These are phyloP conservation scores for Dryadomyces sulphureus DNA, from an alignment of 2,329 filamentous ascomycete species.

Conservation along the genomic window DNA sequence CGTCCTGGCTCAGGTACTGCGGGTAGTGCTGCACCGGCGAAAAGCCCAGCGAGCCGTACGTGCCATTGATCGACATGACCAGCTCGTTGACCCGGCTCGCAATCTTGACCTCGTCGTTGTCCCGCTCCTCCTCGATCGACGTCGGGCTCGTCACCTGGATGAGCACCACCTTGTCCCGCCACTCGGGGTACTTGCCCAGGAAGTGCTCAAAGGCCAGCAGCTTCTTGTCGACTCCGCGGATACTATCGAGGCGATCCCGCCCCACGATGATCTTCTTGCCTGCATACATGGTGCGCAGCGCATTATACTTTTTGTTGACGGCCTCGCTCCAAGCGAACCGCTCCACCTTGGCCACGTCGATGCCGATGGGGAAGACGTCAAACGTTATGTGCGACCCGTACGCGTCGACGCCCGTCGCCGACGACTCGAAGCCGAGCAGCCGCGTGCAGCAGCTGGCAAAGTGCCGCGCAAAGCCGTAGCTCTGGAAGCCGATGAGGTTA, in stretches of 20 bases:
- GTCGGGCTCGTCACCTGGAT: conserved; percentile 91
- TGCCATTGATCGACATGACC: conserved; percentile 81
- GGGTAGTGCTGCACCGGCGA: conserved; percentile 89
- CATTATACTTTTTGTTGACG: conserved; percentile 56
- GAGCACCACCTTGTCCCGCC: conserved; percentile 80
- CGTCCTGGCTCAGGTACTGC: conserved; percentile 76
- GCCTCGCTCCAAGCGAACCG: conserved; percentile 56
- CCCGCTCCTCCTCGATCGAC: conserved; percentile 62
- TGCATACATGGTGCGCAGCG: conserved; percentile 62
- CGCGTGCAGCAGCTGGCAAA: conserved; percentile 90
- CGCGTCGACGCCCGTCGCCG: conserved; percentile 65
- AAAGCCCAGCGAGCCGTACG: conserved; percentile 76
- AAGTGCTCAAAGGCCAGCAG: conserved; percentile 89
- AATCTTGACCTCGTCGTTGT: conserved; percentile 65
- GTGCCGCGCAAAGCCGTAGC: conserved; percentile 86
- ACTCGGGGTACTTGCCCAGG: conserved; percentile 78
- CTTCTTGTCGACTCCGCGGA: conserved; percentile 89
- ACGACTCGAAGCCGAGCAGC: conserved; percentile 85
- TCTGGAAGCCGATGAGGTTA: conserved; percentile 91
- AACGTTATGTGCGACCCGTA: conserved; percentile 82
- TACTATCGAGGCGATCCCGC: conserved; percentile 82
- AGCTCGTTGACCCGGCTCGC: conserved; percentile 82
- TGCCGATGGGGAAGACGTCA: conserved; percentile 88
- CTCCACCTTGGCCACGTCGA: conserved; percentile 72
- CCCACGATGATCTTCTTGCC: conserved; percentile 93